Evolutionary conservation across 768 basidiomycete species (phyloP).

Genomic region (Mycena rebaudengoi): DNA sequence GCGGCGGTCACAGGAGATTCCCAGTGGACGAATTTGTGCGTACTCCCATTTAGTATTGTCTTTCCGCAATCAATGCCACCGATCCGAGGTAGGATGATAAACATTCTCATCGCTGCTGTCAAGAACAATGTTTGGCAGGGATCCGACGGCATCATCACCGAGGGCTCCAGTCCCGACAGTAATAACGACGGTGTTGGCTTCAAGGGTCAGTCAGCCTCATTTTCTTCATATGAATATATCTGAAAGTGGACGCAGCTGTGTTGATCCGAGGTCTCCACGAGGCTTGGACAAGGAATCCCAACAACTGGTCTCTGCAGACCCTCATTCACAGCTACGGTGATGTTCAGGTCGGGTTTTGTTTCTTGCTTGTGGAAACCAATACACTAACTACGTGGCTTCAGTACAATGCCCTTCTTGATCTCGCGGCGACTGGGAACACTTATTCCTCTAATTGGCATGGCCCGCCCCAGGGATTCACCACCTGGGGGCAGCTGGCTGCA

Average conservation of each 20-base stretch:
- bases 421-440: constrained; percentile 51
- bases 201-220: too few relatives aligned
- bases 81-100: constrained; percentile 46
- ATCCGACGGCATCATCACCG: constrained; percentile 59
- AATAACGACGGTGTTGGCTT: constrained; percentile 61
- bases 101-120: constrained; percentile 48
- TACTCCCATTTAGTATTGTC: too few relatives aligned
- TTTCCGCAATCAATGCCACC: too few relatives aligned
- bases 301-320: constrained; percentile 46
- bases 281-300: constrained; percentile 48
- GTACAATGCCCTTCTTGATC: constrained; percentile 60
- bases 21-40: constrained; percentile 53
- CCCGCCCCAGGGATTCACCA: constrained; percentile 53
- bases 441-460: constrained; percentile 58
- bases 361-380: too few relatives aligned
- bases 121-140: constrained; percentile 58
- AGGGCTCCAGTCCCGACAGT: constrained; percentile 49
- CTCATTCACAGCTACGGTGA: constrained; percentile 59
- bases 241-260: too few relatives aligned
- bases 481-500: constrained; percentile 60
- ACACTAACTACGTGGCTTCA: too few relatives aligned
- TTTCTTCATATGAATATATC: background rate
- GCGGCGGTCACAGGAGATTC: constrained; percentile 49
- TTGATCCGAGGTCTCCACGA: constrained; percentile 59
- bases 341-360: constrained; percentile 50